phyloP scores from a whole-genome alignment of 2,329 filamentous ascomycete species.

The Fusarium torreyae region DNA sequence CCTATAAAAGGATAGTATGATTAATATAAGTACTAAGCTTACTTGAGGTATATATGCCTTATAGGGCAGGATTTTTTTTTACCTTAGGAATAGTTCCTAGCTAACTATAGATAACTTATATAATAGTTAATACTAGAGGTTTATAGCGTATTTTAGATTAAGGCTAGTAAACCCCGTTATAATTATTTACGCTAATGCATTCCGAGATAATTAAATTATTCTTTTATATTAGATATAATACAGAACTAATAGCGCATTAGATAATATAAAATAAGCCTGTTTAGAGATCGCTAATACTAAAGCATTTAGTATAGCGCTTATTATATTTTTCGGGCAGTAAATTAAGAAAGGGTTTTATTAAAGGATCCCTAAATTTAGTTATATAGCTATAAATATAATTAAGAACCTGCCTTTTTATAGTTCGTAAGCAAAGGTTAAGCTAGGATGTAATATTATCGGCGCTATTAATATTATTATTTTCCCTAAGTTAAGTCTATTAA shows the following conservation, averaged over 20 bases:
- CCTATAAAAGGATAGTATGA: neutral
- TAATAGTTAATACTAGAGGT: neutral
- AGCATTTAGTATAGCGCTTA: neutral
- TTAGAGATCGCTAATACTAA: neutral
- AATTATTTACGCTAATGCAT: neutral
- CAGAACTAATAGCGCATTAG: neutral
- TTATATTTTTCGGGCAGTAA: neutral
- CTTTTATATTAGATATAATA: no score
- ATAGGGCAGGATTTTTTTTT: constrained; percentile 2
- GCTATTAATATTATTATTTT: neutral
- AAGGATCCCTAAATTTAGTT: neutral
- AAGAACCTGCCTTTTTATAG: neutral
- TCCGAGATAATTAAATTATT: no score
- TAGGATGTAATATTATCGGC: neutral
- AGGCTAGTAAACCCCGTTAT: neutral
- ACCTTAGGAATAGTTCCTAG: constrained; percentile 10
- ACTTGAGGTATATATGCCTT: constrained; percentile 3
- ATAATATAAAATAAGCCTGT: neutral
- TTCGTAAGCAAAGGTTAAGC: neutral
- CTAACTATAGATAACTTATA: neutral
- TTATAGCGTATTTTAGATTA: neutral
- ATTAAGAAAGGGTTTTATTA: neutral
- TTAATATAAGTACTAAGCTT: constrained; percentile 6
- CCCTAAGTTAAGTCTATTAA: neutral
- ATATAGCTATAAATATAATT: neutral